Conservation (phyloP, 495 filamentous ascomycete species). For the Penicillium egyptiacum region DNA sequence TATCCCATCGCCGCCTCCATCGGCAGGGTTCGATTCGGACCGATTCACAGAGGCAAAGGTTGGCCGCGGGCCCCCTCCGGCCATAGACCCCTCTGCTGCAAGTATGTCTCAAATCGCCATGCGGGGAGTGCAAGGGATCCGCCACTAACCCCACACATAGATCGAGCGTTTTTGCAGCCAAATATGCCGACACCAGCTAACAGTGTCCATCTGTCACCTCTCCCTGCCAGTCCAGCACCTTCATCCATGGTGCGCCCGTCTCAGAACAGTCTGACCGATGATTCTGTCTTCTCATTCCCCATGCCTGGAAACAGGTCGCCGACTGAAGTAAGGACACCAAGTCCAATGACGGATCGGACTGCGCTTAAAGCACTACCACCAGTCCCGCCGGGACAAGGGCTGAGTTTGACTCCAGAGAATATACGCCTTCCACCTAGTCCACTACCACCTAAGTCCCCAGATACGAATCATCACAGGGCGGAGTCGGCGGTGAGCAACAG, state of each 20-base stretch:
- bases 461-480: constrained; percentile 28
- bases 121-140: constrained; percentile 9
- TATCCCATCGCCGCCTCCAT: constrained; percentile 42
- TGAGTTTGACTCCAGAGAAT: constrained; percentile 22
- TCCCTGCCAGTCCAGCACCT: constrained; percentile 39
- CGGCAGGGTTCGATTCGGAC: constrained; percentile 28
- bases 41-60: constrained; percentile 23
- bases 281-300: constrained; percentile 61
- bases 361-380: constrained; percentile 21
- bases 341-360: constrained; percentile 17
- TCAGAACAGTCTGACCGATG: constrained; percentile 45
- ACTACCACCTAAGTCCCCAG: constrained; percentile 23
- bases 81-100: constrained; percentile 55
- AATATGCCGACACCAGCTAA: constrained; percentile 59
- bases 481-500: constrained; percentile 45
- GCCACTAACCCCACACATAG: constrained; percentile 42
- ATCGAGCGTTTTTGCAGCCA: constrained; percentile 58
- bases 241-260: constrained; percentile 43
- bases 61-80: constrained; percentile 43
- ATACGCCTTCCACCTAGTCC: constrained; percentile 32
- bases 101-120: constrained; percentile 43
- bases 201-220: constrained; percentile 60
- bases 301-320: constrained; percentile 43
- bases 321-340: constrained; percentile 31
- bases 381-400: constrained; percentile 17